phyloP scores from a whole-genome alignment of 2,329 filamentous ascomycete genomes.

The Diaporthe vexans region DNA sequence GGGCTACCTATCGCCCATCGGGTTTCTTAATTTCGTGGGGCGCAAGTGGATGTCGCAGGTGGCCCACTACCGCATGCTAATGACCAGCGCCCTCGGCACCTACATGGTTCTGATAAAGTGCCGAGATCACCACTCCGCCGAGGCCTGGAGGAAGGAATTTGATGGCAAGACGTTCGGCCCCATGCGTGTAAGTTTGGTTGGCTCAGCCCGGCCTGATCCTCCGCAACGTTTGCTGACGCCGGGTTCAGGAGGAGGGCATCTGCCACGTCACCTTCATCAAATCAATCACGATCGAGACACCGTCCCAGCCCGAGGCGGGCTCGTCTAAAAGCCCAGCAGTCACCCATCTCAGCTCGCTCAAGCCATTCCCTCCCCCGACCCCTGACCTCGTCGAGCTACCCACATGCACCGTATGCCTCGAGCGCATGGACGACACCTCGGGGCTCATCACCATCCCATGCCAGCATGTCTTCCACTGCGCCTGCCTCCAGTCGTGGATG shows the following conservation, averaged over 20 bases:
- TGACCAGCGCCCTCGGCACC: slow-evolving; percentile 88
- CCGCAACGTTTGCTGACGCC: slow-evolving; percentile 44
- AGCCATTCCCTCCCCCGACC: slow-evolving; percentile 77
- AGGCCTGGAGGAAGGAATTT: slow-evolving; percentile 86
- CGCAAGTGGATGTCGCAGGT: slow-evolving; percentile 88
- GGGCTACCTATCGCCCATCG: slow-evolving; percentile 90
- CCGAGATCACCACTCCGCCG: slow-evolving; percentile 79
- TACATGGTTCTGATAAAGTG: slow-evolving; percentile 99
- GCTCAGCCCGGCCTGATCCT: slow-evolving; percentile 38
- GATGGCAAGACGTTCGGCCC: slow-evolving; percentile 94
- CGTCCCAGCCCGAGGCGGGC: slow-evolving; percentile 60
- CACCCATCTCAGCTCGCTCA: slow-evolving; percentile 61
- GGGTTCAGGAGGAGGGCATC: slow-evolving; percentile 78
- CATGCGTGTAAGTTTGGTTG: slow-evolving; percentile 76
- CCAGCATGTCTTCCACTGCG: slow-evolving; percentile 98
- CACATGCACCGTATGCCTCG: slow-evolving; percentile 95
- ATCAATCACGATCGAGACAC: slow-evolving; percentile 86
- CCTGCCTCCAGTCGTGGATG: slow-evolving; percentile 95
- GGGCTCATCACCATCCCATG: slow-evolving; percentile 96
- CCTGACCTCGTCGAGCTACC: slow-evolving; percentile 91
- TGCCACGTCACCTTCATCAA: slow-evolving; percentile 97
- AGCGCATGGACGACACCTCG: slow-evolving; percentile 98
- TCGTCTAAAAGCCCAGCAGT: slow-evolving; percentile 48
- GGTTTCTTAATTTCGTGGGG: slow-evolving; percentile 92
- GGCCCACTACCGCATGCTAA: slow-evolving; percentile 94